Conservation (phyloP, 1,284 basidiomycete genomes). For the Puccinia polysora region DNA sequence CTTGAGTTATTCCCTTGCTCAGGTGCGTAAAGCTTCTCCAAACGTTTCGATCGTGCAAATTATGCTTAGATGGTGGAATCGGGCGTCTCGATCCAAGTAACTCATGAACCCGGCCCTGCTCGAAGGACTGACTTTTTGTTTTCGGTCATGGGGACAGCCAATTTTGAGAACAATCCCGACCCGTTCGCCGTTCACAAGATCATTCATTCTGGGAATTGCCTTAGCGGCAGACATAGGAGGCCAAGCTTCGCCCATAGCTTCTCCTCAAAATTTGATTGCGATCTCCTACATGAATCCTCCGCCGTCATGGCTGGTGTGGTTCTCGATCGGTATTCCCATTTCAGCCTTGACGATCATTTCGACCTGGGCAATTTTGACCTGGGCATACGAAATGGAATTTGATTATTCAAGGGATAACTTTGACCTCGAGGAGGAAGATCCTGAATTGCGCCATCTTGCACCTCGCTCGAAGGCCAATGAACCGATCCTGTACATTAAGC, state of each 20-base stretch:
- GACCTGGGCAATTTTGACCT: slow-evolving; percentile 85
- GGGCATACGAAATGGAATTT: slow-evolving; percentile 70
- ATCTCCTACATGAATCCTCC: slow-evolving; percentile 78
- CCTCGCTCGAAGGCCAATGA: slow-evolving; percentile 16
- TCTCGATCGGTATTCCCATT: slow-evolving; percentile 86
- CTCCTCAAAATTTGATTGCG: slow-evolving; percentile 95
- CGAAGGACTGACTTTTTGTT: not conserved
- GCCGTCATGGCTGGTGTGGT: slow-evolving; percentile 89
- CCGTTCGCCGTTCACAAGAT: slow-evolving; percentile 79
- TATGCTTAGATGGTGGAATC: not conserved
- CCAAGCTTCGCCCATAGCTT: slow-evolving; percentile 65
- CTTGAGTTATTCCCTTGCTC: slow-evolving; percentile 92
- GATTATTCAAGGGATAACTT: slow-evolving; percentile 59
- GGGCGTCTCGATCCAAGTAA: no score
- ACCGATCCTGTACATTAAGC: slow-evolving; percentile 26
- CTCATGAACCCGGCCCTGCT: no score
- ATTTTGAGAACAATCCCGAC: slow-evolving; percentile 87
- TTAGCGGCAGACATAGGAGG: slow-evolving; percentile 98
- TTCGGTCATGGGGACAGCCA: slow-evolving; percentile 61
- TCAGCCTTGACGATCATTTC: slow-evolving; percentile 75
- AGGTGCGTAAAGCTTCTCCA: slow-evolving; percentile 50
- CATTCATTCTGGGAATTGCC: slow-evolving; percentile 90
- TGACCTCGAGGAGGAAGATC: slow-evolving; percentile 25
- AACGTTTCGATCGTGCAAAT: not conserved
- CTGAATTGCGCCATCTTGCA: slow-evolving; percentile 9